phyloP scores from a whole-genome alignment of 306 rosid species.

The Biancaea sappan region DNA sequence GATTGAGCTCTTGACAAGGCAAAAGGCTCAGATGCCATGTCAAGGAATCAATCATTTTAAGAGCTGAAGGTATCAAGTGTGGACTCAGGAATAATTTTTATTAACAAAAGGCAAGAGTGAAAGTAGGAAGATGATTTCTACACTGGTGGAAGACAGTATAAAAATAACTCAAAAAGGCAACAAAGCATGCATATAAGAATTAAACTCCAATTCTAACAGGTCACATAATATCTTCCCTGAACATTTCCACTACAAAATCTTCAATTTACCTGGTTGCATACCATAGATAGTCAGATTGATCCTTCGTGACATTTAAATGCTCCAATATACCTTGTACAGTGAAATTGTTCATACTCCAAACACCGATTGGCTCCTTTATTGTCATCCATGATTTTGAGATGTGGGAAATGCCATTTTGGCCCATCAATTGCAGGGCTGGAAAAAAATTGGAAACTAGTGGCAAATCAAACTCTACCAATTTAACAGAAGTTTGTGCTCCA shows the following conservation, averaged over 20 bases:
- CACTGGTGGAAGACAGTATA: background rate
- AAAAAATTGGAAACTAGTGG: conserved; percentile 48
- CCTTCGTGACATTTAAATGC: conserved; percentile 97
- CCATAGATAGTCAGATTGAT: conserved; percentile 90
- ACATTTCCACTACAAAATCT: conserved; percentile 27
- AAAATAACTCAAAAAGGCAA: background rate
- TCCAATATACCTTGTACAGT: conserved; percentile 74
- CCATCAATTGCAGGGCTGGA: conserved; percentile 34
- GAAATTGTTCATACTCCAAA: conserved; percentile 74
- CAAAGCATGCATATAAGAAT: background rate
- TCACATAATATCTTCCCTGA: conserved; percentile 6
- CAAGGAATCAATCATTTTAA: too few species aligned
- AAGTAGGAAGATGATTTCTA: background rate
- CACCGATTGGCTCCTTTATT: conserved; percentile 65
- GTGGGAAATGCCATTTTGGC: conserved; percentile 31
- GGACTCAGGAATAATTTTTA: background rate
- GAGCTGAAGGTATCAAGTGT: background rate
- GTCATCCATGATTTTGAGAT: conserved; percentile 70
- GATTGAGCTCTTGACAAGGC: background rate
- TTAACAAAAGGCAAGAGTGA: background rate
- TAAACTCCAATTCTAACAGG: conserved; percentile 22
- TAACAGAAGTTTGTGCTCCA: conserved; percentile 80
- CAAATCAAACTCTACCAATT: conserved; percentile 50
- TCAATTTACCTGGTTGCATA: conserved; percentile 73
- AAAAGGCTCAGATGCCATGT: background rate